Evolutionary conservation across 495 filamentous ascomycete genomes (phyloP).

Genomic region (Glarea lozoyensis): DNA sequence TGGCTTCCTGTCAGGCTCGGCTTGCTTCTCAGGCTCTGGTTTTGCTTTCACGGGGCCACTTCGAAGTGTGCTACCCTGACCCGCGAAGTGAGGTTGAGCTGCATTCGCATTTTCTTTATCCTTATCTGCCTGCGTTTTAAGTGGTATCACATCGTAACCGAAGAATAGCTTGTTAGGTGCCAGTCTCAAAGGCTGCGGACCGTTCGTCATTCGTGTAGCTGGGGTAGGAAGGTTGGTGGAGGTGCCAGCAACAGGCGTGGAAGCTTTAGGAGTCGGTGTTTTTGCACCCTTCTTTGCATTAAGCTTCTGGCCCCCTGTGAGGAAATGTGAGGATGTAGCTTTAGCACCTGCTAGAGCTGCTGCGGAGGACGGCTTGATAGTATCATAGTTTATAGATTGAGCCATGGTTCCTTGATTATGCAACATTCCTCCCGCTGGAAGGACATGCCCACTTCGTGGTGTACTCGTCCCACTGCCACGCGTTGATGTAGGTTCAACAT

Average conservation of each 20-base stretch:
- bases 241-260: slow-evolving; percentile 65
- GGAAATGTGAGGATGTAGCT: slow-evolving; percentile 70
- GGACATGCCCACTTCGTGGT: slow-evolving; percentile 43
- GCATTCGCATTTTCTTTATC: slow-evolving; percentile 53
- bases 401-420: slow-evolving; percentile 90
- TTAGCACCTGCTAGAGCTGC: slow-evolving; percentile 50
- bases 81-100: slow-evolving; percentile 69
- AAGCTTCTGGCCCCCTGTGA: slow-evolving; percentile 66
- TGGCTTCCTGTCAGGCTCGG: slow-evolving; percentile 10
- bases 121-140: slow-evolving; percentile 70
- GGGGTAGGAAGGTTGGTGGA: slow-evolving; percentile 46
- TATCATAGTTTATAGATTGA: slow-evolving; percentile 88
- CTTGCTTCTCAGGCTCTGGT: slow-evolving; percentile 8
- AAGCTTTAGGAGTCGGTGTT: slow-evolving; percentile 67
- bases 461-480: slow-evolving; percentile 52
- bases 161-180: slow-evolving; percentile 90
- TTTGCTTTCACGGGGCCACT: slow-evolving; percentile 52
- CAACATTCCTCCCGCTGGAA: slow-evolving; percentile 61
- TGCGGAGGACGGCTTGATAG: slow-evolving; percentile 75
- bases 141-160: slow-evolving; percentile 83
- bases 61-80: slow-evolving; percentile 78
- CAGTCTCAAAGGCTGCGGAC: slow-evolving; percentile 79
- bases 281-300: slow-evolving; percentile 73
- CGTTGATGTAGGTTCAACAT: slow-evolving; percentile 69
- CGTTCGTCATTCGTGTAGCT: slow-evolving; percentile 49